Conservation (phyloP, 2,329 filamentous ascomycete species). For the Rugonectria rugulosa region DNA sequence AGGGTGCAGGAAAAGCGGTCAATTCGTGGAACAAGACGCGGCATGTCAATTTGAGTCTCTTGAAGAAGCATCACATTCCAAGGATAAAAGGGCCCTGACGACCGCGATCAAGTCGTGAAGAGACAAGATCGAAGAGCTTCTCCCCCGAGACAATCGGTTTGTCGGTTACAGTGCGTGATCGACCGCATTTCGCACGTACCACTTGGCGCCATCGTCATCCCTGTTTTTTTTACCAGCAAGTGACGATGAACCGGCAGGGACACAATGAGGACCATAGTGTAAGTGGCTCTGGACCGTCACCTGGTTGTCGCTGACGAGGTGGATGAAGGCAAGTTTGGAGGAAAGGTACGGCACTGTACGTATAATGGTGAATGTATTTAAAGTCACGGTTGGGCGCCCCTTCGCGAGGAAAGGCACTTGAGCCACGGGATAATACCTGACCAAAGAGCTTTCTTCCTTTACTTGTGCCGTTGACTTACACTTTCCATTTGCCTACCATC, state of each 20-base stretch:
- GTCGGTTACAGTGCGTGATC: constrained; percentile 33
- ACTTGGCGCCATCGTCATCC: constrained; percentile 39
- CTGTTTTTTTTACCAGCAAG: constrained; percentile 38
- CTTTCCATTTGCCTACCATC: not conserved
- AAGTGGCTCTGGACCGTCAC: constrained; percentile 30
- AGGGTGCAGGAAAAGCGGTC: constrained; percentile 23
- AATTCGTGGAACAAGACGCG: constrained; percentile 21
- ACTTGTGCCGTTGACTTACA: not conserved
- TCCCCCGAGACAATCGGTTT: constrained; percentile 15
- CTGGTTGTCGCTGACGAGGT: constrained; percentile 28
- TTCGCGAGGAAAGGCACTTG: constrained; percentile 3
- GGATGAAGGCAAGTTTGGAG: too few species aligned
- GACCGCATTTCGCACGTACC: constrained; percentile 26
- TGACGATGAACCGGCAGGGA: constrained; percentile 31
- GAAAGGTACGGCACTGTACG: too few species aligned
- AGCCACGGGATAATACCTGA: too few species aligned
- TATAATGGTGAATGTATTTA: constrained; percentile 11
- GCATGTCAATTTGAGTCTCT: not conserved
- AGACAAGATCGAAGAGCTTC: constrained; percentile 1
- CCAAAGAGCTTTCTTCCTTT: not conserved
- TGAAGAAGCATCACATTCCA: constrained; percentile 2
- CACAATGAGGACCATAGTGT: constrained; percentile 23
- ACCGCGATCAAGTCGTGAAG: not conserved
- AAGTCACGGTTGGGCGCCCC: constrained; percentile 18
- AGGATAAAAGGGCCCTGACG: constrained; percentile 9